phyloP scores from a whole-genome alignment of 2,329 filamentous ascomycete species.

The Chaetomium sp. region DNA sequence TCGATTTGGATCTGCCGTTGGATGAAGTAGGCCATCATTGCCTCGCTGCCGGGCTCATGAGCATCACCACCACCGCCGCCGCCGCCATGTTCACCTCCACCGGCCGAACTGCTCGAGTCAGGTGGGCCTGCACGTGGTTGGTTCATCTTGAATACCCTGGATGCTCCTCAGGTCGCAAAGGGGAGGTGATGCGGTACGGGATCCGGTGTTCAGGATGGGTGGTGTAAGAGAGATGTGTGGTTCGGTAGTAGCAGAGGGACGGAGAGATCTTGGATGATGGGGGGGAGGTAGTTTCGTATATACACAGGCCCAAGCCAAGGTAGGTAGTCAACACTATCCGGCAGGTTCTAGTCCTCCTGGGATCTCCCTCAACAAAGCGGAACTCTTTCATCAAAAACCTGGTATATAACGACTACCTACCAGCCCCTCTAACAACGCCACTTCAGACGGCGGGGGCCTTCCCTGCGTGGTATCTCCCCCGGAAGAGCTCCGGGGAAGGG shows the following conservation, averaged over 20 bases:
- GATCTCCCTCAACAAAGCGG: too few relatives aligned
- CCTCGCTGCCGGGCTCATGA: slow-evolving; percentile 3
- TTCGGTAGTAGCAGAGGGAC: too few relatives aligned
- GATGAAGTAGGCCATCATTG: slow-evolving; percentile 20
- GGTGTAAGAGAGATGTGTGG: too few relatives aligned
- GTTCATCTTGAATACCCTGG: slow-evolving; percentile 10
- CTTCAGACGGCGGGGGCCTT: not conserved
- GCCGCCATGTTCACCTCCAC: slow-evolving; percentile 11
- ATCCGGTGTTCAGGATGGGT: too few relatives aligned
- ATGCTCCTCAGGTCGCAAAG: not conserved
- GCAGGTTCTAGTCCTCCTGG: too few relatives aligned
- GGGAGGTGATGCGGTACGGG: not conserved
- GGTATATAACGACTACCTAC: slow-evolving; percentile 12
- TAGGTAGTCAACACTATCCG: too few relatives aligned
- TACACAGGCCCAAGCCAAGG: too few relatives aligned
- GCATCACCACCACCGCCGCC: not conserved
- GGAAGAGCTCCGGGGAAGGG: slow-evolving; percentile 3
- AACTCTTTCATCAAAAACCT: too few relatives aligned
- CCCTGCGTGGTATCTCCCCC: slow-evolving; percentile 9
- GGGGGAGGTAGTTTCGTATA: too few relatives aligned
- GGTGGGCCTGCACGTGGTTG: not conserved
- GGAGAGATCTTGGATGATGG: too few relatives aligned
- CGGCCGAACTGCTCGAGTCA: slow-evolving; percentile 1
- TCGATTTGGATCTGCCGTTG: slow-evolving; percentile 18
- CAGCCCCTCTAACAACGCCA: slow-evolving; percentile 14